These are phyloP conservation scores for Teratosphaeriaceae sp. DNA, from an alignment of 2,329 filamentous ascomycete species.

Conservation along the genomic window DNA sequence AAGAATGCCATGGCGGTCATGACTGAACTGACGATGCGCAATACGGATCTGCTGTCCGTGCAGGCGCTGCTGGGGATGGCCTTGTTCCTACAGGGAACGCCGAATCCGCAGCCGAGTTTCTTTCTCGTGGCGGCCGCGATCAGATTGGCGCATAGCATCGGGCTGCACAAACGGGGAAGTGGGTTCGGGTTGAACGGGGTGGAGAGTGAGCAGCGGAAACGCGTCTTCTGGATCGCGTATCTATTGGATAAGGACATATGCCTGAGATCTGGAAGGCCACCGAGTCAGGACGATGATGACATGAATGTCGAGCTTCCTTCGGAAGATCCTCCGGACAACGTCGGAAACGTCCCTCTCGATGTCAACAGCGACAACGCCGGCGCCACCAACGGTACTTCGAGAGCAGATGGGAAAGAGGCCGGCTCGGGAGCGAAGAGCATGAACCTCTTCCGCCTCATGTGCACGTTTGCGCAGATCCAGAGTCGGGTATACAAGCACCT, in stretches of 20 bases:
- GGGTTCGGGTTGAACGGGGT: constrained; percentile 90
- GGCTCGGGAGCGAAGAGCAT: constrained; percentile 79
- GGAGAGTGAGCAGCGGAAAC: constrained; percentile 83
- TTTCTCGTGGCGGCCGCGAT: constrained; percentile 88
- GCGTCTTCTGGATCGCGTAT: constrained; percentile 73
- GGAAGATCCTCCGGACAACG: constrained; percentile 82
- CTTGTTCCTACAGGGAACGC: constrained; percentile 90
- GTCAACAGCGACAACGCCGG: constrained; percentile 6
- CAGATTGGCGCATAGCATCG: constrained; percentile 85
- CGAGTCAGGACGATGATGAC: constrained; percentile 68
- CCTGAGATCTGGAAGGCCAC: constrained; percentile 63
- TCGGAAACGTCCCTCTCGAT: constrained; percentile 82
- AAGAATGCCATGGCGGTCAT: constrained; percentile 96
- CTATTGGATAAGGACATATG: constrained; percentile 69
- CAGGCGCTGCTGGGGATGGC: constrained; percentile 91
- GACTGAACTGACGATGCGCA: constrained; percentile 88
- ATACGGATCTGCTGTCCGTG: constrained; percentile 89
- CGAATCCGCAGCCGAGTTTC: constrained; percentile 91
- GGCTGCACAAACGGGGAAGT: constrained; percentile 85
- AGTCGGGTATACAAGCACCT: constrained; percentile 89
- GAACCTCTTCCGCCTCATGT: constrained; percentile 91
- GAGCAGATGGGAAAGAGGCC: constrained; percentile 13
- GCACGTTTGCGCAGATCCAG: constrained; percentile 84
- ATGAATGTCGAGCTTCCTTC: constrained; percentile 97
- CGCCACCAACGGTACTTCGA: too few relatives aligned